These are phyloP conservation scores for Cajanus cajan DNA, from an alignment of 306 rosid genomes.

Conservation along the genomic window DNA sequence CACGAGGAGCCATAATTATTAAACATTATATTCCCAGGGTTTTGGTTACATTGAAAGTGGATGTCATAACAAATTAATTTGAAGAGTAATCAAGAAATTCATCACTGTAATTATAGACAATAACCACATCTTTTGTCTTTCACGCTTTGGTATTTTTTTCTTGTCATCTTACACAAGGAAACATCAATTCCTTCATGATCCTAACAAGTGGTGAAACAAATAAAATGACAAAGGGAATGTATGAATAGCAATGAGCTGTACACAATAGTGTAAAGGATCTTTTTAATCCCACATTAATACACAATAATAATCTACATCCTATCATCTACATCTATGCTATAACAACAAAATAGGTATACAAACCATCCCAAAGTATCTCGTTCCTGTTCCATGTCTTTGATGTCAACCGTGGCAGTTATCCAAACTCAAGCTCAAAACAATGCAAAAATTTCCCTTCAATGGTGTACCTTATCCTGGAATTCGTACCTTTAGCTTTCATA, in stretches of 20 bases:
- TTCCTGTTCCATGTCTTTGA: conserved; percentile 31
- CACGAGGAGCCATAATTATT: too few species aligned
- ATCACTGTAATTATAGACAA: conserved; percentile 23
- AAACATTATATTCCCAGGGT: neutral
- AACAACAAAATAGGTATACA: conserved; percentile 34
- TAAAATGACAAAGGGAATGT: conserved; percentile 12
- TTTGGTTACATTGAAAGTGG: neutral
- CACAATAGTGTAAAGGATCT: conserved; percentile 43
- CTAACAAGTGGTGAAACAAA: conserved; percentile 28
- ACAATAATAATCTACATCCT: conserved; percentile 43
- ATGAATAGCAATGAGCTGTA: conserved; percentile 45
- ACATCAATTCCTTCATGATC: conserved; percentile 30
- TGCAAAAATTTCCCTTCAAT: conserved; percentile 39
- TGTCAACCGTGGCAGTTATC: conserved; percentile 41
- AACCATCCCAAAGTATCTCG: conserved; percentile 34
- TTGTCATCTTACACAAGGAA: conserved; percentile 24
- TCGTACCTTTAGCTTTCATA: conserved; percentile 15
- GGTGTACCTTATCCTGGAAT: conserved; percentile 24
- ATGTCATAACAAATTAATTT: neutral
- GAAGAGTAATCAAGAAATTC: neutral
- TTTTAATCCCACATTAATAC: conserved; percentile 41
- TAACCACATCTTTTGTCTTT: conserved; percentile 29
- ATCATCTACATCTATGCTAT: conserved; percentile 49
- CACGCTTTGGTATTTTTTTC: conserved; percentile 20
- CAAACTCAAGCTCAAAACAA: conserved; percentile 42